phyloP scores from a whole-genome alignment of 352 stramenopile species.

The Pythium pyrilobum region DNA sequence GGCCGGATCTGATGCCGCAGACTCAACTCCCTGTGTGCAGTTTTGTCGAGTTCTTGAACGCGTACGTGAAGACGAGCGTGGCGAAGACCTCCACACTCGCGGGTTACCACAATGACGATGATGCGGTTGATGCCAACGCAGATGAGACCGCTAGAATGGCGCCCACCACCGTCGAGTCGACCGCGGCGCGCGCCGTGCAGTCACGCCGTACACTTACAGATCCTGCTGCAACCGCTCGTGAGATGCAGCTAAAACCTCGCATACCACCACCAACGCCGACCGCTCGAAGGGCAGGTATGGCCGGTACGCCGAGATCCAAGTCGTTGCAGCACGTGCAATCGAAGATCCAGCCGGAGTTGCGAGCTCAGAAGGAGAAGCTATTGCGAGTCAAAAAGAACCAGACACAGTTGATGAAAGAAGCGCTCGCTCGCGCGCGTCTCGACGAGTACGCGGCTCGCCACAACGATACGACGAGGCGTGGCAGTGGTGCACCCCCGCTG shows the following conservation, averaged over 20 bases:
- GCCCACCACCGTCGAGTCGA: no score
- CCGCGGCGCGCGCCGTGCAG: no score
- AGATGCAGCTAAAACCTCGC: background rate
- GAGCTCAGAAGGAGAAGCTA: constrained; percentile 44
- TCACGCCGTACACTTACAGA: no score
- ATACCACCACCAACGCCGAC: background rate
- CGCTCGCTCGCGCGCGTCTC: constrained; percentile 42
- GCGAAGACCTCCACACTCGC: background rate
- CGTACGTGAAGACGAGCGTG: constrained; percentile 46
- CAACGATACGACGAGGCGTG: background rate
- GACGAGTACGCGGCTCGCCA: constrained; percentile 54
- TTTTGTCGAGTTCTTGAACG: constrained; percentile 56
- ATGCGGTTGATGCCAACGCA: background rate
- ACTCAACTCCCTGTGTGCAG: constrained; percentile 34
- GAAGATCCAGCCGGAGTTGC: constrained; percentile 63
- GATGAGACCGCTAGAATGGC: no score
- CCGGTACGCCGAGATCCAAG: background rate
- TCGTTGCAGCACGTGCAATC: constrained; percentile 42
- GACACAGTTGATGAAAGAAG: constrained; percentile 69
- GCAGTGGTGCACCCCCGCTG: background rate
- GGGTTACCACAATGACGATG: background rate
- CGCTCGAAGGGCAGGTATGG: background rate
- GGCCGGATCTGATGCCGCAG: constrained; percentile 18
- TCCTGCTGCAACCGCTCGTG: background rate
- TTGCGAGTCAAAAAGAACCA: constrained; percentile 76